Base-by-base conservation (phyloP, 345 rosid genomes). In the Leavenworthia alabamica region DNA sequence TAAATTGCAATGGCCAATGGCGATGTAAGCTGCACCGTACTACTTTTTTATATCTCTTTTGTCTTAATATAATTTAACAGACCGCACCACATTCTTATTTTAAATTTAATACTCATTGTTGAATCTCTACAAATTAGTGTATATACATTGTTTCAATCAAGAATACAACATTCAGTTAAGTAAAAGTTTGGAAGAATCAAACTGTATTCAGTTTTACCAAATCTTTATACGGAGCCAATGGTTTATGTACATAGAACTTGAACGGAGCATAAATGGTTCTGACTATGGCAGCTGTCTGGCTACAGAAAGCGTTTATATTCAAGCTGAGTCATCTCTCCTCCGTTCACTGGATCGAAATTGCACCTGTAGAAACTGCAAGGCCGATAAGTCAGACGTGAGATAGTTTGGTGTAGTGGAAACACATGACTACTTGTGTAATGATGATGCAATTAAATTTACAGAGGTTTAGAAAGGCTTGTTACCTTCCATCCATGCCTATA, bases 281-380 rank as follows among this genome's bases (percentile, higher is more conserved):
- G 49, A 37, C 63, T 62, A 70, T 55, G 2, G 15, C 12, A n/a
- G 63, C 26, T 47, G 28, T 62, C 68, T 8, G 88, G 83, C 71
- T 87, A 83, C 68, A 93, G 73, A 55, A 87, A 80, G 71, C 84
- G 86, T 78, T 70, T 84, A 68, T 75, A 73, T 68, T 93, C 96
- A 42, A 87, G 75, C 80, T 82, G 96, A 6, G 78, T 74, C 97
- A 93, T 93, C 81, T 82, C 96, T 71, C 97, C 99, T 23, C 99
- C 99, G 35, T 66, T 78, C 68, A 72, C 83, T 3, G 97, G 96
- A 60, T 93, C 97, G 66, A 87, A 93, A 57, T 73, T 75, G 64
- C 97, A 90, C 56, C 92, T 74, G 73, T 89, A 81, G 79, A 93
- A 82, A 81, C 97, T 89, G 90, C 74, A 84, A 47, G 9, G 31